phyloP scores from a whole-genome alignment of 306 rosid species.

The Sophora flavescens region DNA sequence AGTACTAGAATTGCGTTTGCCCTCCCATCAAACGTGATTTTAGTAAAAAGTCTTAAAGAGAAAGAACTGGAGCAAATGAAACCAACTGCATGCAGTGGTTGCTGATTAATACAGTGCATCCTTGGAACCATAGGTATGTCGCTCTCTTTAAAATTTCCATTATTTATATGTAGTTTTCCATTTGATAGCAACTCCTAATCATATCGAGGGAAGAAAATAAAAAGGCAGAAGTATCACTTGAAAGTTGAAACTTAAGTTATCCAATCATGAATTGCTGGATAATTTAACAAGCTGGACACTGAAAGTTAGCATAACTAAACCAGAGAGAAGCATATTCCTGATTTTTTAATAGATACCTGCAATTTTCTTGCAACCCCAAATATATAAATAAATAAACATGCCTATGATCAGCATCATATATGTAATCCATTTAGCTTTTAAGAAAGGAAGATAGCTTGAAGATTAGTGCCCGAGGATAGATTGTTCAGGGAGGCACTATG shows the following conservation, averaged over 20 bases:
- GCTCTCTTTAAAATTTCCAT: background rate
- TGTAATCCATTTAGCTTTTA: no score
- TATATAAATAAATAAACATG: no score
- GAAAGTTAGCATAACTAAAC: background rate
- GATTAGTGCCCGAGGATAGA: background rate
- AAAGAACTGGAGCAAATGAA: constrained; percentile 11
- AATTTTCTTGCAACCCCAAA: no score
- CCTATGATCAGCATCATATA: no score
- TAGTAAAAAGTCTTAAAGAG: background rate
- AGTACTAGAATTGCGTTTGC: no score
- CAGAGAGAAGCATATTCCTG: background rate
- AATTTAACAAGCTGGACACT: background rate
- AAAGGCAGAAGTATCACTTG: background rate
- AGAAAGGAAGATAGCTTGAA: background rate
- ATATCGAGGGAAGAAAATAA: background rate
- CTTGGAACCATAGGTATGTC: constrained; percentile 24
- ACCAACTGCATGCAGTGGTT: background rate
- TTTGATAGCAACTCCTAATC: background rate
- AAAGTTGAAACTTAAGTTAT: background rate
- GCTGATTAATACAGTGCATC: background rate
- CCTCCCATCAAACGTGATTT: no score
- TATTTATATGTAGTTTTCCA: background rate
- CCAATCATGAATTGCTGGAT: background rate
- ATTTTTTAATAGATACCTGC: no score
- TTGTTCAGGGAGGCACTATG: background rate